Percentiles rank a stretch among this genome's conserved stretches.
phyloP scores from a whole-genome alignment of 345 rosid genomes.

The Arabis hirsuta region DNA sequence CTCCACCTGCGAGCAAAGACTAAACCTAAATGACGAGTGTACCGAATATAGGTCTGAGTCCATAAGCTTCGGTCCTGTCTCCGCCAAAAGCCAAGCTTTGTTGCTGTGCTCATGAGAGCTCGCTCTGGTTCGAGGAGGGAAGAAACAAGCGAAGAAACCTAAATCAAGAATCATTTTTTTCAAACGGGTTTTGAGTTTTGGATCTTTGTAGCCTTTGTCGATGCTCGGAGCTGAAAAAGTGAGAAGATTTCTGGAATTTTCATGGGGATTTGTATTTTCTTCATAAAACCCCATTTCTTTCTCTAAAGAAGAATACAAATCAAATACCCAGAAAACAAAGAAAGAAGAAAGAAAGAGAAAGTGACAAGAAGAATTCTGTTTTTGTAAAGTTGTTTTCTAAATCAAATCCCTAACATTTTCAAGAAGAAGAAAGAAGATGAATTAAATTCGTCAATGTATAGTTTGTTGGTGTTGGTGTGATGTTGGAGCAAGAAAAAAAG shows the following conservation, averaged over 20 bases:
- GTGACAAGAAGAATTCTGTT: slow-evolving; percentile 8
- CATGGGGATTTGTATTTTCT: not conserved
- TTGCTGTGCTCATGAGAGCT: slow-evolving; percentile 55
- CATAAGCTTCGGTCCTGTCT: slow-evolving; percentile 65
- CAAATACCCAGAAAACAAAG: slow-evolving; percentile 10
- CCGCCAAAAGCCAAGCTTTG: slow-evolving; percentile 87
- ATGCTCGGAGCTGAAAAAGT: too few species aligned
- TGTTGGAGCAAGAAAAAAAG: slow-evolving; percentile 37
- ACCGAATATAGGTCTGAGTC: slow-evolving; percentile 80
- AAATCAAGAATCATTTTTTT: slow-evolving; percentile 61
- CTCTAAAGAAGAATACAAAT: slow-evolving; percentile 14
- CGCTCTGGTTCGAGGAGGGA: slow-evolving; percentile 43
- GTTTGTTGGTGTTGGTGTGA: slow-evolving; percentile 40
- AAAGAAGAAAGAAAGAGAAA: slow-evolving; percentile 6
- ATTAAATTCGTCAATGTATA: slow-evolving; percentile 18
- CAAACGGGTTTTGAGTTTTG: slow-evolving; percentile 43
- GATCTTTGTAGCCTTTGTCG: too few species aligned
- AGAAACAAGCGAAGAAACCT: slow-evolving; percentile 64
- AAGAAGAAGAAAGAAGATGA: slow-evolving; percentile 13
- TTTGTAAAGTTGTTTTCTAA: slow-evolving; percentile 17
- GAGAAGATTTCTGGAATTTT: not conserved
- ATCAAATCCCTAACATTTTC: not conserved
- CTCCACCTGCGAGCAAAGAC: slow-evolving; percentile 83
- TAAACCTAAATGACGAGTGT: slow-evolving; percentile 94
- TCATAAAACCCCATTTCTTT: slow-evolving; percentile 14